Base-by-base conservation (phyloP, 345 rosid genomes). In the Populus ilicifolia region DNA sequence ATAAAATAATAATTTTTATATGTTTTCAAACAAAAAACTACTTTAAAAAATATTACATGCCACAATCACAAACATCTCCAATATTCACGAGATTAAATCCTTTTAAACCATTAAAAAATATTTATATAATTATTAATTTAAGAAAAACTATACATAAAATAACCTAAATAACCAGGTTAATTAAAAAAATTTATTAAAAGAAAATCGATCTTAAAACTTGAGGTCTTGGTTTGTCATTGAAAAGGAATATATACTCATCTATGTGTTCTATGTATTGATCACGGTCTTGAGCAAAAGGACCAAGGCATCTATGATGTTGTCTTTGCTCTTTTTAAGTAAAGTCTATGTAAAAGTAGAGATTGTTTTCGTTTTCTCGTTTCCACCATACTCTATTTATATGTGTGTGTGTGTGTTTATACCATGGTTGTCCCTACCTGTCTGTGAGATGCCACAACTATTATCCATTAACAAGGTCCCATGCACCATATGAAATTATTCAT, bases 281-380 rank as follows among this genome's bases (percentile, higher is more conserved):
- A 64, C 17, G 62, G 70, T 38, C 78, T 68, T 48, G 41, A 69
- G 80, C 29, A 29, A 73, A 77, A 77, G 75, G 68, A 41, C 7
- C n/a, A 17, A 63, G 61, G 48, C 59, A 72, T 69, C 67, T 29
- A 82, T 44, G 10, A 78, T 82, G 79, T 8, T 71, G 71, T 46
- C 79, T 66, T 8, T 20, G 4, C 4, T 56, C n/a, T 74, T 77
- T 77, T 48, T 48, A 25, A 39, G 54, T 7, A 62, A 65, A 54
- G 79, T 38, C 69, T 38, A 16, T 25, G 27, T 16, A 61, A 27
- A 67, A 46, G 36, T 30, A 64, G 46, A 3, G 9, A 3, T 54
- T 33, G 3, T 36, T n/a, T 69, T 16, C 18, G 36, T 33, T 33
- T 4, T 33, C 5, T 33, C 36, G 5, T 33, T 0, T 33, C 36